These are phyloP conservation scores for Pseudisothecium myosuroides DNA, from an alignment of 225 moss, liverwort and hornwort genomes.

Conservation along the genomic window DNA sequence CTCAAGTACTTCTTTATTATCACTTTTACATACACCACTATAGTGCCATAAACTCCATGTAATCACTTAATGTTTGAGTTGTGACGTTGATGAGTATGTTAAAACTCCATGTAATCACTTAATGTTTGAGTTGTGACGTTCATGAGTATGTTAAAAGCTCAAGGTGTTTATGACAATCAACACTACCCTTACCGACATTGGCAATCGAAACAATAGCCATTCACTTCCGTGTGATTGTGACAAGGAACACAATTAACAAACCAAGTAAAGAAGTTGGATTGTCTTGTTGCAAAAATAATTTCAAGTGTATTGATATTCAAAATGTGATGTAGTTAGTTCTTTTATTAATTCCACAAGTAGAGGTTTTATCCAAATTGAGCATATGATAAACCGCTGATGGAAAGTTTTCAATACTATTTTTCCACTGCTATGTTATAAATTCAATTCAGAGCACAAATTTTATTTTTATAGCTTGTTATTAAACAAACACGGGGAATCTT, in stretches of 20 bases:
- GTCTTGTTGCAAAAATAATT: not conserved
- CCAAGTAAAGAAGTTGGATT: not conserved
- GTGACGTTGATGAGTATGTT: not conserved
- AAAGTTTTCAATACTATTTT: not conserved
- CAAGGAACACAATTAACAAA: not conserved
- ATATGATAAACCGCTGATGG: not conserved
- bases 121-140: not conserved
- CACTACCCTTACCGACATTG: fast-evolving
- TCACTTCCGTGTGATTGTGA: not conserved
- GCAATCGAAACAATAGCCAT: not conserved
- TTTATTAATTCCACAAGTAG: fast-evolving
- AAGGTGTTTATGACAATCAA: not conserved
- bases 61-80: not conserved
- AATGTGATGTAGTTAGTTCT: not conserved
- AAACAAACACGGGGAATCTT: fast-evolving
- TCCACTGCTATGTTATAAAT: not conserved
- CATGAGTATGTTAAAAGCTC: too few species aligned
- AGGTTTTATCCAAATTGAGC: not conserved
- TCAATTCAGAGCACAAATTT: not conserved
- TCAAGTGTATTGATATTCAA: not conserved
- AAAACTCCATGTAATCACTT: not conserved
- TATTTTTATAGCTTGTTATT: not conserved
- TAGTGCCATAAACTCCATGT: not conserved
- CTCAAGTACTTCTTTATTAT: not conserved
- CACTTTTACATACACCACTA: not conserved